Evolutionary conservation across 768 basidiomycete genomes (phyloP), one percentile per base, ranked within the genome.

Genomic region (Austroboletus eburneus): DNA sequence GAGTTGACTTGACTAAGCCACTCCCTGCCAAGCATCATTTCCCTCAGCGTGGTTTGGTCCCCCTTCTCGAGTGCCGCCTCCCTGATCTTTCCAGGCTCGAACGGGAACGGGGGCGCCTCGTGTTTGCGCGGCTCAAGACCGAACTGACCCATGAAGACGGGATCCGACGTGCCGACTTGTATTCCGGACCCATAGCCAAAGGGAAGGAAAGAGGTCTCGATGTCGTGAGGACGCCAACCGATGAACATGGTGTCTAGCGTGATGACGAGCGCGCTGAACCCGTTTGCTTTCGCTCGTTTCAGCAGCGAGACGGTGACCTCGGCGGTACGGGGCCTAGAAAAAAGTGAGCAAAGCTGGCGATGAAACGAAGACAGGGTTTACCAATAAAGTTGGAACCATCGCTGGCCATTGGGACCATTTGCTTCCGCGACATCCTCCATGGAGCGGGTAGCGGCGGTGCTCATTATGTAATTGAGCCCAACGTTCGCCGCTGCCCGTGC

Each of bases 311-410:
- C 61, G 0, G 79, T 81, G 20, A 87, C 62, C 4, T 82, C 83
- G 37, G 83, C 61, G 8, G 72, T 66, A 12, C 68, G 67, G 2
- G 87, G 87, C 86, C 86, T 87, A 43, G 18, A 42, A 27, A 25
- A 9, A 10, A 13, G 25, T 47, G 10, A 6, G 30, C 32, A 25
- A 32, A 29, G 37, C 24, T 18, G n/a, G 24, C 9, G n/a, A 30
- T 22, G 24, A 22, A 43, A 18, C 1, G 7, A 5, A n/a, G 27
- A 27, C 27, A 27, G 27, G 7, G 55, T 68, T 48, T 42, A 83
- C 85, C 87, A 87, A 62, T 91, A 91, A 1, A 91, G 74, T 60
- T 91, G 89, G 62, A 78, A 91, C 87, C 87, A 91, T 27, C 88
- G 72, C 25, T 77, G 72, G 0, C 83, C 79, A 42, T 77, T 68